These are phyloP conservation scores for Crepidotus variabilis DNA, from an alignment of 768 basidiomycete species.

Conservation along the genomic window DNA sequence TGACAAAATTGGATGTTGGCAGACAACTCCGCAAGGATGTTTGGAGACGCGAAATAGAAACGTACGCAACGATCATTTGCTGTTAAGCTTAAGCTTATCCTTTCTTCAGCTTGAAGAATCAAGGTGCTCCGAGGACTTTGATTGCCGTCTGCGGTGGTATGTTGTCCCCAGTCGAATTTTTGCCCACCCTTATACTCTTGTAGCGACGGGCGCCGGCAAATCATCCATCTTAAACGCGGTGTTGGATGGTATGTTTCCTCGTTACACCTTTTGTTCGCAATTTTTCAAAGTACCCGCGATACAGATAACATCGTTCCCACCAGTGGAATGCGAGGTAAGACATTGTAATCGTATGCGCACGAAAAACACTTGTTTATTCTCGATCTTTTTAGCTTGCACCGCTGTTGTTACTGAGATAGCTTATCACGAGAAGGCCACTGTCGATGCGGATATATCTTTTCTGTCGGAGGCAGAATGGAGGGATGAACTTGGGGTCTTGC, in stretches of 20 bases:
- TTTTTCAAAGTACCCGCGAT: slow-evolving; percentile 2
- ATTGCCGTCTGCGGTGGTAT: slow-evolving; percentile 65
- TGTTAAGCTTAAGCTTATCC: not conserved
- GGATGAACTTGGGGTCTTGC: slow-evolving; percentile 49
- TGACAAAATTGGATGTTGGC: slow-evolving; percentile 45
- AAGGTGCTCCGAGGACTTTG: slow-evolving; percentile 51
- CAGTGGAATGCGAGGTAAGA: slow-evolving; percentile 58
- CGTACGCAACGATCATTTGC: slow-evolving; percentile 26
- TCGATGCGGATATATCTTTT: slow-evolving; percentile 60
- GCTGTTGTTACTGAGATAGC: slow-evolving; percentile 62
- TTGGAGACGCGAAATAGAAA: slow-evolving; percentile 51
- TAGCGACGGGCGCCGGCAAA: slow-evolving; percentile 61
- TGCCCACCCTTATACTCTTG: not conserved
- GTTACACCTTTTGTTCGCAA: not conserved
- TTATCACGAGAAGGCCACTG: slow-evolving; percentile 50
- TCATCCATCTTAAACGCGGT: slow-evolving; percentile 60
- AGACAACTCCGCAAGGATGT: slow-evolving; percentile 56
- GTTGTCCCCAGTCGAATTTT: slow-evolving; percentile 4
- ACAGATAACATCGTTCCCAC: slow-evolving; percentile 62
- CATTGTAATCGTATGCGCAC: not conserved
- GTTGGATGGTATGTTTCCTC: slow-evolving; percentile 41
- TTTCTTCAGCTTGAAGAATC: slow-evolving; percentile 37
- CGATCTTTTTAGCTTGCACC: slow-evolving; percentile 49
- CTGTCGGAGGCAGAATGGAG: slow-evolving; percentile 54
- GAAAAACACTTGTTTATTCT: not conserved